These are phyloP conservation scores for Sporothrix euskadiensis DNA, from an alignment of 2,329 filamentous ascomycete species.

Conservation along the genomic window DNA sequence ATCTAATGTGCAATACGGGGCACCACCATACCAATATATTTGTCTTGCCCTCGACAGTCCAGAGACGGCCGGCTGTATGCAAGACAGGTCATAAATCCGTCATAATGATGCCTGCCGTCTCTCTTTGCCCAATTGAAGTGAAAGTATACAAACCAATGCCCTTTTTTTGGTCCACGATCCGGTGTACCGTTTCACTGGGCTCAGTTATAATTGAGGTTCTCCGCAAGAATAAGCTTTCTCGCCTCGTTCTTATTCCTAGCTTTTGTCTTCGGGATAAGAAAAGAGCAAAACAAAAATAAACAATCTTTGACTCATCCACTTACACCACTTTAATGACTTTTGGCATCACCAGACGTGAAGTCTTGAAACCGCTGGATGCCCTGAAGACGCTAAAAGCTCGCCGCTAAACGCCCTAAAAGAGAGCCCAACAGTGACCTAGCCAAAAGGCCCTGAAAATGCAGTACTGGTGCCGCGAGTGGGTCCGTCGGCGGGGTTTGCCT, in stretches of 20 bases:
- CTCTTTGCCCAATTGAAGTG: neutral
- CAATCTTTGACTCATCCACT: neutral
- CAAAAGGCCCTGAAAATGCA: slow-evolving; percentile 1
- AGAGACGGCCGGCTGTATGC: neutral
- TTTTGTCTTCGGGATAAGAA: neutral
- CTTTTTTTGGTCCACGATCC: neutral
- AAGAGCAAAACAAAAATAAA: neutral
- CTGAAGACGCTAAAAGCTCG: neutral
- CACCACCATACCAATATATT: neutral
- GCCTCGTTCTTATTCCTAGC: neutral
- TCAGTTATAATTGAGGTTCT: neutral
- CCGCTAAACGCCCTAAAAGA: neutral
- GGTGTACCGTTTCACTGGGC: neutral
- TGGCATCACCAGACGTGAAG: neutral
- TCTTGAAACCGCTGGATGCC: neutral
- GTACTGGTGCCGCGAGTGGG: neutral
- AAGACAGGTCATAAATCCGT: neutral
- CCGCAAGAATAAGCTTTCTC: slow-evolving; percentile 8
- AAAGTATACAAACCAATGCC: neutral
- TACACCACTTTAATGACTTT: neutral
- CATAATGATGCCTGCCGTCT: too few relatives aligned
- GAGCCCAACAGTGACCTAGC: neutral
- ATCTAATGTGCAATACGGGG: neutral
- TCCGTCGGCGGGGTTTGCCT: neutral
- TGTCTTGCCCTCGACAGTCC: neutral